A percentile compares a stretch with the other conserved stretches of the same genome.
Evolutionary conservation across 2,329 filamentous ascomycete genomes (phyloP).

Genomic region (Sporothrix sp.): DNA sequence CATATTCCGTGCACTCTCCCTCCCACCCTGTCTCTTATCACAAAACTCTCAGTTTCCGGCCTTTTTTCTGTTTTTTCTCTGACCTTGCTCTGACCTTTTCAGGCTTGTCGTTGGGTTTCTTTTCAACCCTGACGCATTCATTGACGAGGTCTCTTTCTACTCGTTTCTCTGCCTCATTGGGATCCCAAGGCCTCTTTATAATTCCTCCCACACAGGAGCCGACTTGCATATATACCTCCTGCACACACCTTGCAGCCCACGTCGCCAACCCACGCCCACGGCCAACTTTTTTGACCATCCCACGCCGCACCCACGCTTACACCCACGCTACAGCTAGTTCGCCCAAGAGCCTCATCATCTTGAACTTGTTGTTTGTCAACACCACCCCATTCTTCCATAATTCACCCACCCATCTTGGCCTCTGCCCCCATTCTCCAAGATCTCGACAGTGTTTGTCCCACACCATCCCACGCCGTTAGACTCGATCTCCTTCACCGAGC

Average conservation of each 20-base stretch:
- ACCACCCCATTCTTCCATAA: too few relatives aligned
- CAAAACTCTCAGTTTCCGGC: too few relatives aligned
- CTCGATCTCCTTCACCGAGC: constrained; percentile 4
- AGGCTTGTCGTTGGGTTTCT: neutral
- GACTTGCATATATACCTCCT: constrained; percentile 5
- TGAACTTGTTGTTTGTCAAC: too few relatives aligned
- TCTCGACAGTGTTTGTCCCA: too few relatives aligned
- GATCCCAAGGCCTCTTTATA: neutral
- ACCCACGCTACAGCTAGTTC: constrained; percentile 14
- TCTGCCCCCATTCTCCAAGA: constrained; percentile 19
- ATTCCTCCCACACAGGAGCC: constrained; percentile 11
- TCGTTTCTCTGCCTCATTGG: neutral
- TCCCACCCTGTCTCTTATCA: too few relatives aligned
- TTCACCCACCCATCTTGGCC: neutral
- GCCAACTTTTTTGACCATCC: constrained; percentile 11
- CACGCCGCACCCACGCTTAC: constrained; percentile 14
- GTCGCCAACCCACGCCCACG: constrained; percentile 11
- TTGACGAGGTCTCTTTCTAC: neutral
- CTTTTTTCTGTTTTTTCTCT: neutral
- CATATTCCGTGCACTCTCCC: constrained; percentile 8
- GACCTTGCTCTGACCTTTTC: neutral
- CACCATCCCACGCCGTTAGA: constrained; percentile 16
- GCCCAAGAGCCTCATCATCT: constrained; percentile 14
- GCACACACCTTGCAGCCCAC: constrained; percentile 6
- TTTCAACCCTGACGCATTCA: neutral